Conservation (phyloP, 2,329 filamentous ascomycete species). For the Alternaria angustiovoidea region DNA sequence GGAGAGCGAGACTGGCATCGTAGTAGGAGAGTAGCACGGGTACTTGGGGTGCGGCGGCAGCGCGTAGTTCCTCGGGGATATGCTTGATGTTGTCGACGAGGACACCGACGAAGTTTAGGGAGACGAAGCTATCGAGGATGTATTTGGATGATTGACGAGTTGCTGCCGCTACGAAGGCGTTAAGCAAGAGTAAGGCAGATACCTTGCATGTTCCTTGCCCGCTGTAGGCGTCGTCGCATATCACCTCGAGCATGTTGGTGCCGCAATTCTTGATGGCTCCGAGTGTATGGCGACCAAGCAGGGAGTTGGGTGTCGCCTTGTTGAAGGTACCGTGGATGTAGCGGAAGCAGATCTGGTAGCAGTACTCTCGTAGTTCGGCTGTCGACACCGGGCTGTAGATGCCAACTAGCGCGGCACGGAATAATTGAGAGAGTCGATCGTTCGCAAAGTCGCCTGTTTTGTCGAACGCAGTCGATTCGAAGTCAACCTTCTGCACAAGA, state of each 20-base stretch:
- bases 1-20: constrained; percentile 79
- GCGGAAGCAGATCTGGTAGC: constrained; percentile 91
- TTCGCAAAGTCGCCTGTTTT: constrained; percentile 74
- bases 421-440: constrained; percentile 89
- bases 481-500: constrained; percentile 75
- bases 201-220: constrained; percentile 84
- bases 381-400: constrained; percentile 77
- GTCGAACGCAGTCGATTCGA: constrained; percentile 57
- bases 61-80: constrained; percentile 71
- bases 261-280: constrained; percentile 82
- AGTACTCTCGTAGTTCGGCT: constrained; percentile 77
- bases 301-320: constrained; percentile 50
- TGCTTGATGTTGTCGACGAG: constrained; percentile 86
- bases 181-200: constrained; percentile 84
- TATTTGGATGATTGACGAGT: constrained; percentile 74
- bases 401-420: constrained; percentile 83
- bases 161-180: constrained; percentile 77
- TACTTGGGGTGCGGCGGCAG: constrained; percentile 57
- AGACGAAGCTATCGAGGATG: constrained; percentile 80
- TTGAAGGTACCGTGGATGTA: constrained; percentile 75
- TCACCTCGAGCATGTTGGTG: constrained; percentile 80
- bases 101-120: constrained; percentile 89
- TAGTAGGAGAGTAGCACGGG: constrained; percentile 66
- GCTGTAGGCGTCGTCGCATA: constrained; percentile 92
- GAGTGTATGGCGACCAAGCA: constrained; percentile 60